These are phyloP conservation scores for Xylariaceae sp. DNA, from an alignment of 2,329 filamentous ascomycete species.

Conservation along the genomic window DNA sequence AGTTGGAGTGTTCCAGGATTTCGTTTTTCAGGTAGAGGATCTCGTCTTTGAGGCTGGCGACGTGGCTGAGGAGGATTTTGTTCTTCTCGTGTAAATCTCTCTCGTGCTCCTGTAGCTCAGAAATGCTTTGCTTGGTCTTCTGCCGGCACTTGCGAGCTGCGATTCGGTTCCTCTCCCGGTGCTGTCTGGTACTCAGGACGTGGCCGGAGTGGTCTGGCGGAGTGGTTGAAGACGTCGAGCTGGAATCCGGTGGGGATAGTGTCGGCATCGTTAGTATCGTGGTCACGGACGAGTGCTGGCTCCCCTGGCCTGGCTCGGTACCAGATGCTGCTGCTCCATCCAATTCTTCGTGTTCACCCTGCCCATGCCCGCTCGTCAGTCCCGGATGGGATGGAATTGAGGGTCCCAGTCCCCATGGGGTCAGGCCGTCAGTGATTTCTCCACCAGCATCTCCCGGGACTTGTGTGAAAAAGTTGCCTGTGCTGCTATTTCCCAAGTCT, in stretches of 20 bases:
- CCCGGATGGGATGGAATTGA: too few species aligned
- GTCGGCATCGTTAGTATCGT: neutral
- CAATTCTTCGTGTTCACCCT: too few species aligned
- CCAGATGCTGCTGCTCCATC: too few species aligned
- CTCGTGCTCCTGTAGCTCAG: slow-evolving; percentile 20
- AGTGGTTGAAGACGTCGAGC: neutral
- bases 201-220: neutral
- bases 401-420: too few species aligned
- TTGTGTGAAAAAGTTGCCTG: too few species aligned
- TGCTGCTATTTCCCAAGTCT: too few species aligned
- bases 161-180: slow-evolving; percentile 25
- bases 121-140: slow-evolving; percentile 22
- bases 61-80: slow-evolving; percentile 16
- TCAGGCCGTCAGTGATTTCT: too few species aligned
- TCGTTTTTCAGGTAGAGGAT: slow-evolving; percentile 24
- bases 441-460: too few species aligned
- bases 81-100: slow-evolving; percentile 21
- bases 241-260: neutral
- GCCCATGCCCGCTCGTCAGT: too few species aligned
- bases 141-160: slow-evolving; percentile 26
- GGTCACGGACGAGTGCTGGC: neutral
- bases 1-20: slow-evolving; percentile 23
- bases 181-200: slow-evolving; percentile 7
- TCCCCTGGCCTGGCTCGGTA: neutral
- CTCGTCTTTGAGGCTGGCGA: slow-evolving; percentile 20